phyloP scores from a whole-genome alignment of 1,284 basidiomycete species.

The Pseudozyma thailandica region DNA sequence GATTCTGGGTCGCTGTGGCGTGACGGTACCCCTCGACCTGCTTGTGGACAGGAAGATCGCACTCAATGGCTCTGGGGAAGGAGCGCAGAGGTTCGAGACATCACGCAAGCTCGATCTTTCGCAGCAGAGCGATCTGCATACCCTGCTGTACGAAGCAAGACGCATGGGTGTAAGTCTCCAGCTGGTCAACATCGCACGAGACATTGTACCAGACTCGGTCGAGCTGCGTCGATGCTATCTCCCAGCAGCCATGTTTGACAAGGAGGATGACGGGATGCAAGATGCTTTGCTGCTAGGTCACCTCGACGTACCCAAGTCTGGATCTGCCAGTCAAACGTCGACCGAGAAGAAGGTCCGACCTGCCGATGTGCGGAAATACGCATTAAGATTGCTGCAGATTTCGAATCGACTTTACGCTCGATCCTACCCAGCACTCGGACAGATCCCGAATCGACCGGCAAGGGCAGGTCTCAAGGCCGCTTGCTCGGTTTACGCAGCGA shows the following conservation, averaged over 20 bases:
- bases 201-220: constrained; percentile 53
- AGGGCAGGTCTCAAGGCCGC: constrained; percentile 54
- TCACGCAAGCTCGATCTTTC: constrained; percentile 10
- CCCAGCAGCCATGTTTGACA: constrained; percentile 33
- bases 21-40: constrained; percentile 27
- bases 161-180: constrained; percentile 63
- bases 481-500: constrained; percentile 56
- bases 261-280: constrained; percentile 22
- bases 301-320: constrained; percentile 4
- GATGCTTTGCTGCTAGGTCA: constrained; percentile 17
- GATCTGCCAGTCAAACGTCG: neutral
- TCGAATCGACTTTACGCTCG: constrained; percentile 40
- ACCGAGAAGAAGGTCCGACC: constrained; percentile 11
- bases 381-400: constrained; percentile 34
- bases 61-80: neutral
- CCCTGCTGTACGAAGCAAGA: constrained; percentile 51
- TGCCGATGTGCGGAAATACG: constrained; percentile 40
- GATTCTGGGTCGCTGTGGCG: constrained; percentile 50
- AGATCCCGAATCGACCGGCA: constrained; percentile 50
- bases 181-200: constrained; percentile 62
- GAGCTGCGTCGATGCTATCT: constrained; percentile 57
- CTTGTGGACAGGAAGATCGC: constrained; percentile 32
- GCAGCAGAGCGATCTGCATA: constrained; percentile 14
- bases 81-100: neutral
- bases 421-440: constrained; percentile 44